Evolutionary conservation across 2,329 filamentous ascomycete species (phyloP).

Genomic region (Pseudocercospora crystallina): DNA sequence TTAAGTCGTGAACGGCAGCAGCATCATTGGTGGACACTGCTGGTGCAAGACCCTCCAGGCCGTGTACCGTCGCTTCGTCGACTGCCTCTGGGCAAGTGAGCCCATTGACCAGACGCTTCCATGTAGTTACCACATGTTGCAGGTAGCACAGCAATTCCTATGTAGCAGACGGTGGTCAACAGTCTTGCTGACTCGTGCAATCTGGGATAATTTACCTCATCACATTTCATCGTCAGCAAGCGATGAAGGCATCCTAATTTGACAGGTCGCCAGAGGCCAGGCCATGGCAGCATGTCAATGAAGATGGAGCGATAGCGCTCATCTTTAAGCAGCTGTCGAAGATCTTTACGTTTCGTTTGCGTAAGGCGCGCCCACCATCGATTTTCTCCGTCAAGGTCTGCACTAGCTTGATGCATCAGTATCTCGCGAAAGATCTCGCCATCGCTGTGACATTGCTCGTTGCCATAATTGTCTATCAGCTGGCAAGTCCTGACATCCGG

Average conservation of each 20-base stretch:
- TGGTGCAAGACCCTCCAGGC: neutral
- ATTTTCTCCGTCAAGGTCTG: slow-evolving; percentile 8
- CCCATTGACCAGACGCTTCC: neutral
- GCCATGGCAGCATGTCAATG: slow-evolving; percentile 16
- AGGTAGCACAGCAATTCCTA: slow-evolving; percentile 7
- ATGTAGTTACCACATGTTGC: neutral
- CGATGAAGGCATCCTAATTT: slow-evolving; percentile 22
- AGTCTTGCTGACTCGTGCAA: no score
- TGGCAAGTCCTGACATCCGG: no score
- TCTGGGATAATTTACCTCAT: slow-evolving; percentile 21
- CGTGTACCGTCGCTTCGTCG: slow-evolving; percentile 2
- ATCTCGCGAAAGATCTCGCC: slow-evolving; percentile 23
- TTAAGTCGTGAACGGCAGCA: neutral
- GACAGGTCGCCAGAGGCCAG: slow-evolving; percentile 21
- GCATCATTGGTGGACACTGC: neutral
- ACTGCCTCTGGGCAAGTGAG: neutral
- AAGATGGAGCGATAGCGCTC: slow-evolving; percentile 12
- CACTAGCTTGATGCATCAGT: slow-evolving; percentile 6
- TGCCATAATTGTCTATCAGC: slow-evolving; percentile 2
- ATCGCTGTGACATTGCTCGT: slow-evolving; percentile 16
- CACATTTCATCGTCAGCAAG: slow-evolving; percentile 22
- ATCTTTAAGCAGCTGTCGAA: slow-evolving; percentile 21
- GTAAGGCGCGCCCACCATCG: slow-evolving; percentile 25
- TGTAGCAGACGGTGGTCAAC: neutral
- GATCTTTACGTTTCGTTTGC: slow-evolving; percentile 21